Evolutionary conservation across 805 yeast species (phyloP), one percentile per base, ranked within the genome.

Genomic region (Wickerhamiella azyma): DNA sequence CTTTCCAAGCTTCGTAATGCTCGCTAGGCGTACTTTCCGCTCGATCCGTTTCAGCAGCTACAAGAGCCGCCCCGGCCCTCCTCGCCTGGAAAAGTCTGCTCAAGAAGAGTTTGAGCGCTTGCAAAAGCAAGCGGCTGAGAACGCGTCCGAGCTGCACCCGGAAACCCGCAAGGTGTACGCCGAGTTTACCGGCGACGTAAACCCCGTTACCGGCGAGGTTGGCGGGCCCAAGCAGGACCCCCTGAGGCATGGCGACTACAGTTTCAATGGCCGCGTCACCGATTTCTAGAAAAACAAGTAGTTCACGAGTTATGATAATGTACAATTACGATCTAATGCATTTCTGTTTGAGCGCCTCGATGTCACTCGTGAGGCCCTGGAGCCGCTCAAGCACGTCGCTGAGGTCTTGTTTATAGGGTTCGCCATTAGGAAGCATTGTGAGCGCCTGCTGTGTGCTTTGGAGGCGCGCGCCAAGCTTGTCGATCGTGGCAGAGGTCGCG

Each of bases 141-240:
- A 79, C 54, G 72, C 81, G 41, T 82, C 83, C 6, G 66, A 69
- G 4, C 74, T 79, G 54, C 77, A 62, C 47, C 81, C 88, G 1
- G 83, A 76, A 47, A 76, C 70, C 52, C 71, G 81, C 60, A 77
- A 81, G 61, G 79, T 86, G 3, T 79, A 86, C 46, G 94, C 96
- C 2, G 98, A 92, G 58, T 92, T 92, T 59, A 95, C 88, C 63
- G 98, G 98, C 1, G 88, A 86, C 51, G 77, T 72, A 14, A 92
- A 92, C 59, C 98, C 98, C 0, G 73, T 60, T 43, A 92, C 98
- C 0, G 98, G 98, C 2, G 98, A 92, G 64, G 70, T 81, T 18
- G 95, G 95, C 41, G 98, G 98, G 0, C 98, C 98, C 21, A 92
- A 92, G 59, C 97, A 92, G 62, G 96, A 92, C 59, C 98, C 98